A percentile compares a stretch with the other conserved stretches of the same genome.
Conservation (phyloP, 352 stramenopile genomes). For the Phytophthora agathidicida region DNA sequence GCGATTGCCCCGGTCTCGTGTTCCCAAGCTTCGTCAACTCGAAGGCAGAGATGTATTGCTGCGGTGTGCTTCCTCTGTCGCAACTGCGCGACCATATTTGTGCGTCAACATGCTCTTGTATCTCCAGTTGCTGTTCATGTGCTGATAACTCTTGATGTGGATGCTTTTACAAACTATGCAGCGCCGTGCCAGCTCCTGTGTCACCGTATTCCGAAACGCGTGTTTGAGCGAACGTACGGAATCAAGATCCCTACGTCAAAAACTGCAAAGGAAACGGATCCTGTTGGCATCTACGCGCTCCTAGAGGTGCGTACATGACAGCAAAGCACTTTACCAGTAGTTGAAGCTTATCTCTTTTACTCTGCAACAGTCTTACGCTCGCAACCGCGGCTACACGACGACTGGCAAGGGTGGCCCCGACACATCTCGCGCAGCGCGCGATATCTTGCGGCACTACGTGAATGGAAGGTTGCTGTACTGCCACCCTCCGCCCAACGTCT, state of each 20-base stretch:
- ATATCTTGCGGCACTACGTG: conserved; percentile 98
- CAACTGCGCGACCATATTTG: conserved; percentile 97
- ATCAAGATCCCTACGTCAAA: conserved; percentile 90
- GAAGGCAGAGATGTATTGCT: conserved; percentile 99
- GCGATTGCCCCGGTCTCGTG: conserved; percentile 99
- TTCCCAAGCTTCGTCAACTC: conserved; percentile 99
- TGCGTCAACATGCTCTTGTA: conserved; percentile 21
- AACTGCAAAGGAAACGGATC: conserved; percentile 71
- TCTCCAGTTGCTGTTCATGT: background rate
- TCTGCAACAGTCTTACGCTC: conserved; percentile 70
- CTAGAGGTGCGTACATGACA: conserved; percentile 50
- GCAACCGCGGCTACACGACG: conserved; percentile 92
- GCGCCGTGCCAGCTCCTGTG: conserved; percentile 95
- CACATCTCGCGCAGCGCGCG: conserved; percentile 93
- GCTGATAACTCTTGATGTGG: conserved; percentile 10
- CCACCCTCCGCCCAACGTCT: conserved; percentile 89
- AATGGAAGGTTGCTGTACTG: conserved; percentile 98
- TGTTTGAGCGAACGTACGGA: conserved; percentile 97
- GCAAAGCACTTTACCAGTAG: background rate
- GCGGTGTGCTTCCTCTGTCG: conserved; percentile 98
- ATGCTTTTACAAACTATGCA: conserved; percentile 20
- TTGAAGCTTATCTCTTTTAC: conserved; percentile 2
- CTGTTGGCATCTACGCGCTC: conserved; percentile 81
- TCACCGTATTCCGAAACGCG: conserved; percentile 93
- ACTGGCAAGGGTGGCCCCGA: conserved; percentile 95